Percentiles rank a stretch among this genome's conserved stretches.
These are phyloP conservation scores for Chalaropsis thielavioides DNA, from an alignment of 2,329 filamentous ascomycete species.

Conservation along the genomic window DNA sequence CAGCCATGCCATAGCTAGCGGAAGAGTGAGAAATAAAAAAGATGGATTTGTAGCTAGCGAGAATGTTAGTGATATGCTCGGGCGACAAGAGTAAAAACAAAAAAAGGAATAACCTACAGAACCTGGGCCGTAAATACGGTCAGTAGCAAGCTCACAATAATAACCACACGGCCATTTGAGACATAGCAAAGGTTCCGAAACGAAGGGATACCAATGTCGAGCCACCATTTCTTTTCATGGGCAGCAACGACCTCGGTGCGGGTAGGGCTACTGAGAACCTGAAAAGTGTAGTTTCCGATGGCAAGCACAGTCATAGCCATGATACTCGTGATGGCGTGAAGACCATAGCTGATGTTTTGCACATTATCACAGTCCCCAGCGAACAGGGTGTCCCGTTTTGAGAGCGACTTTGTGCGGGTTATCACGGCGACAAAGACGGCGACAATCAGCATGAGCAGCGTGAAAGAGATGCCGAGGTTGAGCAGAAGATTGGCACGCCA, in stretches of 20 bases:
- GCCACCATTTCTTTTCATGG: constrained; percentile 33
- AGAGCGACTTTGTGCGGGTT: constrained; percentile 25
- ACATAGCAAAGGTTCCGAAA: constrained; percentile 35
- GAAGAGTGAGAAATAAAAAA: constrained; percentile 30
- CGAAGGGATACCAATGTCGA: constrained; percentile 41
- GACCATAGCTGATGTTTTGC: constrained; percentile 27
- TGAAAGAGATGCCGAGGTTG: constrained; percentile 22
- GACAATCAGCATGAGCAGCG: constrained; percentile 21
- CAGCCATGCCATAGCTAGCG: constrained; percentile 24
- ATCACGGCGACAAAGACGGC: constrained; percentile 29
- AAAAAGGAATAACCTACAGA: constrained; percentile 28
- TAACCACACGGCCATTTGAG: constrained; percentile 27
- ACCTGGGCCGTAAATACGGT: constrained; percentile 33
- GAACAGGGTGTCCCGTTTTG: constrained; percentile 28
- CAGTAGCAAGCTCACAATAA: constrained; percentile 29
- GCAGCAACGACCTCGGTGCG: constrained; percentile 34
- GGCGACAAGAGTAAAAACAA: neutral
- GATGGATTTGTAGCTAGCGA: constrained; percentile 33
- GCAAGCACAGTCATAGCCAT: constrained; percentile 31
- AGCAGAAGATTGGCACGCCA: constrained; percentile 36
- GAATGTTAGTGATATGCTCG: constrained; percentile 18
- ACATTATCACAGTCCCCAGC: constrained; percentile 28
- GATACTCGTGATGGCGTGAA: constrained; percentile 33
- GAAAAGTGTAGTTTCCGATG: constrained; percentile 39
- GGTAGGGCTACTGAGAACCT: constrained; percentile 40